Base-by-base conservation (phyloP, 2,329 filamentous ascomycete species). In the Trichoderma asperellum region DNA sequence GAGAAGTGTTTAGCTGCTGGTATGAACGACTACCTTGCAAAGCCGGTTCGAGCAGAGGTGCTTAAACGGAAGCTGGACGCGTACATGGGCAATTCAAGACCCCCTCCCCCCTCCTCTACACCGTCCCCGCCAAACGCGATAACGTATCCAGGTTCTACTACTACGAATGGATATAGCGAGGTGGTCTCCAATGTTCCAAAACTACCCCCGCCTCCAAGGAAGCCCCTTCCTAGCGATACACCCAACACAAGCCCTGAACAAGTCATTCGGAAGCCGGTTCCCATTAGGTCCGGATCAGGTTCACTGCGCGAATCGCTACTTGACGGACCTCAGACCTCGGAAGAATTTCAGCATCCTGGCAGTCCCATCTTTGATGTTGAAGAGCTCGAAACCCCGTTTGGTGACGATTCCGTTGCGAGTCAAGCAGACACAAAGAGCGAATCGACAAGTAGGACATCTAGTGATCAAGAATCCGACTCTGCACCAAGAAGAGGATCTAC, bases 11-110 rank as follows among this genome's bases (percentile, higher is more conserved):
- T 97, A n/a, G 93, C 94, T 61, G 93, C 93, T 1, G 95, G 95
- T 56, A 98, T 98, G 95, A 97, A 97, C 79, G 96, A 97, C 76
- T 98, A 97, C 75, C 87, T 97, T 1, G 94, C 95, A 18, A 98
- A 98, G 78, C 95, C 95, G 1, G 95, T 98, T n/a, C 88, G 94
- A 71, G 93, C 92, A 4, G 92, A 94, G 58, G 90, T 96, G 52
- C 83, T 98, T 66, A 96, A 93, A 80, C 89, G 89, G 76, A 95
- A 97, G 82, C 82, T 98, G 70, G 86, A 88, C 55, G 83, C 83
- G 2, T 89, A 89, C 73, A 81, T 87, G 32, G 81, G 78, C 49
- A 77, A 35, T 52, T 43, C 58, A n/a, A 62, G 52, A 21, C 59
- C 66, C 5, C 29, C 10, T 14, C 58, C 59, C 35, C 52, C 66